Evolutionary conservation across 225 moss, liverwort and hornwort genomes (phyloP).

Genomic region (Sphagnum tenellum): DNA sequence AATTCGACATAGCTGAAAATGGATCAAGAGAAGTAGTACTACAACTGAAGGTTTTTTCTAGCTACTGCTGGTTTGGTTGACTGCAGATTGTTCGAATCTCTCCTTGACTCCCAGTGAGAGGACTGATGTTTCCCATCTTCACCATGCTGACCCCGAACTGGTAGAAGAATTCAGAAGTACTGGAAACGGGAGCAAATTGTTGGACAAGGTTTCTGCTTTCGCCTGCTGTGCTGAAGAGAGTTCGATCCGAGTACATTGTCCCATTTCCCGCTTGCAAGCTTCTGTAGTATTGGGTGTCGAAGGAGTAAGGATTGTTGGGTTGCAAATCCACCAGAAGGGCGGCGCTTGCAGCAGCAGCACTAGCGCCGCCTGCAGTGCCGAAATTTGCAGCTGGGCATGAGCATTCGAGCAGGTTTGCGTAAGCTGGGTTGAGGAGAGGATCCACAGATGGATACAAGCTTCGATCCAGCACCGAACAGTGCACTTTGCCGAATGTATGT

Average conservation of each 20-base stretch:
- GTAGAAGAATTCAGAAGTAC: slow-evolving; percentile 2
- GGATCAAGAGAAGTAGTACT: too few species aligned
- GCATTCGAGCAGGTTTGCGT: slow-evolving; percentile 3
- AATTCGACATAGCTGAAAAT: too few species aligned
- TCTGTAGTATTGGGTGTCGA: slow-evolving; percentile 56
- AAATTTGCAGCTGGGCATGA: slow-evolving; percentile 7
- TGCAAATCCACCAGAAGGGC: slow-evolving; percentile 17
- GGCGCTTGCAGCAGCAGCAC: neutral
- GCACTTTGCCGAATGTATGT: slow-evolving; percentile 66
- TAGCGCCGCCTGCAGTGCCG: neutral
- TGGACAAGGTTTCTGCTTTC: slow-evolving; percentile 3
- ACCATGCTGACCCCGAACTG: slow-evolving; percentile 22
- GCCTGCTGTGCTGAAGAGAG: slow-evolving; percentile 7
- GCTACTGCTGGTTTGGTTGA: too few species aligned
- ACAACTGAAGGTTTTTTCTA: too few species aligned
- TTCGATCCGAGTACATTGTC: slow-evolving; percentile 24
- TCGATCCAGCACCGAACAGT: slow-evolving; percentile 19
- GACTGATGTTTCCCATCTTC: slow-evolving; percentile 33
- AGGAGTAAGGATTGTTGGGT: slow-evolving; percentile 8
- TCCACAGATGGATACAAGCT: slow-evolving; percentile 30
- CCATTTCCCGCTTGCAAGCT: slow-evolving; percentile 27
- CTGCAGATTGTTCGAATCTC: slow-evolving; percentile 42
- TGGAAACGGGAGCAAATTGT: neutral
- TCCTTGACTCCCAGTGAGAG: slow-evolving; percentile 9
- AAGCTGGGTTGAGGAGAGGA: slow-evolving; percentile 6